Conservation (phyloP, 2,329 filamentous ascomycete genomes). For the Aspergillus glaucus region DNA sequence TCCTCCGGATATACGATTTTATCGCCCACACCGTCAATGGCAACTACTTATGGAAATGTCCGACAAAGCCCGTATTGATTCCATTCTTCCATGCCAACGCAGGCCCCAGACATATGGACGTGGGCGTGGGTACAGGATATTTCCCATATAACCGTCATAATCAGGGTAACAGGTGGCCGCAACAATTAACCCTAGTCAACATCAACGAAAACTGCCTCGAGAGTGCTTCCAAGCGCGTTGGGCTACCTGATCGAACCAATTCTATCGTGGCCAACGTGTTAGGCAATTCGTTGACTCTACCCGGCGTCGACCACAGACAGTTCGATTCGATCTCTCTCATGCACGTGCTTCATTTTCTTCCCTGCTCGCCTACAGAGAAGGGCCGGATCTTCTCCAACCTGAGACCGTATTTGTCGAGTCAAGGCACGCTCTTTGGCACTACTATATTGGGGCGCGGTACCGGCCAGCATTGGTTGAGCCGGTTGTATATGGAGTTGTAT, state of each 20-base stretch:
- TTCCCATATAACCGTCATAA: conserved; percentile 9
- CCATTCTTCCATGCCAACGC: conserved; percentile 20
- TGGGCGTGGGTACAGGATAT: conserved; percentile 25
- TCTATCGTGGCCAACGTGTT: conserved; percentile 13
- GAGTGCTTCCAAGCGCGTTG: background rate
- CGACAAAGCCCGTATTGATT: conserved; percentile 10
- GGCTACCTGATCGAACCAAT: background rate
- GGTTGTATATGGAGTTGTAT: background rate
- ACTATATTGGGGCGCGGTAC: conserved; percentile 30
- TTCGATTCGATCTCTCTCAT: conserved; percentile 43
- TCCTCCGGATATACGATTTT: background rate
- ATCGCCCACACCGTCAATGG: conserved; percentile 6
- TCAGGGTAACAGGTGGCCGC: background rate
- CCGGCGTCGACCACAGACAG: conserved; percentile 12
- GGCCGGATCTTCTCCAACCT: conserved; percentile 24
- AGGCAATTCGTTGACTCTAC: conserved; percentile 13
- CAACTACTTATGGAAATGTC: conserved; percentile 21
- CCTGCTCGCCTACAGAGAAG: conserved; percentile 24
- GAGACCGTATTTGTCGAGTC: conserved; percentile 25
- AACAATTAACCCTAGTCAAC: conserved; percentile 17
- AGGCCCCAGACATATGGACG: conserved; percentile 19
- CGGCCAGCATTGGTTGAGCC: conserved; percentile 12
- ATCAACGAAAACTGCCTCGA: conserved; percentile 24
- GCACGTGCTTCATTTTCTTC: conserved; percentile 41
- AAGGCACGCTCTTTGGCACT: conserved; percentile 35